A percentile compares a stretch with the other conserved stretches of the same genome.
These are phyloP conservation scores for Leucocoprinus leucothites DNA, from an alignment of 768 basidiomycete species.

Conservation along the genomic window DNA sequence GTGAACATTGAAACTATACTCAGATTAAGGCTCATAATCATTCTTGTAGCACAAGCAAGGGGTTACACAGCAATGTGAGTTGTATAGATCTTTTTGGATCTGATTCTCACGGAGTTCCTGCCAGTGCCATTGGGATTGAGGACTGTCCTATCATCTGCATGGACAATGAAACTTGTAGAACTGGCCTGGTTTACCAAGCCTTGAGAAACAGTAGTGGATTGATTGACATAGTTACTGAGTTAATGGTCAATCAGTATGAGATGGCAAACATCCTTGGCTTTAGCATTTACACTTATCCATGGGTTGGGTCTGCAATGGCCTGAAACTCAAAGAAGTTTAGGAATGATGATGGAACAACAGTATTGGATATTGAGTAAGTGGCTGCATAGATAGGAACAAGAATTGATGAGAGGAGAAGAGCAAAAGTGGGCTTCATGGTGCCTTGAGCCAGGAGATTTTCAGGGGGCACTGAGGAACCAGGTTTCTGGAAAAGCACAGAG, in stretches of 20 bases:
- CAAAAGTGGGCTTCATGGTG: neutral
- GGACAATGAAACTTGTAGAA: constrained; percentile 45
- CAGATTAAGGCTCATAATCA: neutral
- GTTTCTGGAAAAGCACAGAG: neutral
- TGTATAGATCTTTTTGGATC: constrained; percentile 46
- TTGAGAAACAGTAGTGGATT: constrained; percentile 34
- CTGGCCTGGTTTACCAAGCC: constrained; percentile 52
- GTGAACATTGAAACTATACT: constrained; percentile 30
- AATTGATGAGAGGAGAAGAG: neutral
- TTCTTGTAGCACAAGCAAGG: neutral
- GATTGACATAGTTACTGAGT: constrained; percentile 38
- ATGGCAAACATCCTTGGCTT: neutral
- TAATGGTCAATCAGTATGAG: neutral
- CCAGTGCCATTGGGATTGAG: constrained; percentile 46
- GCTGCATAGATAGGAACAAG: neutral
- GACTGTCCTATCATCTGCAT: constrained; percentile 45
- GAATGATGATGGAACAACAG: constrained; percentile 30
- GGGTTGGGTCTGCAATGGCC: constrained; percentile 53
- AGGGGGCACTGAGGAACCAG: neutral
- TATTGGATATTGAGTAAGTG: constrained; percentile 38
- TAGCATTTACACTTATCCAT: constrained; percentile 54
- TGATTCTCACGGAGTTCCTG: constrained; percentile 51
- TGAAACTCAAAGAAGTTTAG: constrained; percentile 42
- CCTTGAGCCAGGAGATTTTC: neutral
- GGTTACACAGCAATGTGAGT: constrained; percentile 53